Evolutionary conservation across 805 yeast species (phyloP).

Genomic region (Metschnikowia picachoensis): DNA sequence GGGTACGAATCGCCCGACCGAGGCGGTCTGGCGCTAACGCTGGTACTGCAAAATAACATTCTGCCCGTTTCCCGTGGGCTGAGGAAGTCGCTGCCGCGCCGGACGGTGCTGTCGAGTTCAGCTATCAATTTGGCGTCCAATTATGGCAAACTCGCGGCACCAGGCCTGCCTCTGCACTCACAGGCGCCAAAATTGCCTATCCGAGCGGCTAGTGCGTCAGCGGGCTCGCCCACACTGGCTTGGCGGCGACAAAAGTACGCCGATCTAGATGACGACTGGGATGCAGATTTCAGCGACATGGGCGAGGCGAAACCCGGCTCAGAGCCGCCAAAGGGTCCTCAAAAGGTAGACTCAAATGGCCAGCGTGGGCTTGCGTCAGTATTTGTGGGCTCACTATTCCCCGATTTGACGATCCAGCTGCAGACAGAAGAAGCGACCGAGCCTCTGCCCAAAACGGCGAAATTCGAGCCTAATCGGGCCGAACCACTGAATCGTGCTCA

Average conservation of each 20-base stretch:
- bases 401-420: conserved; percentile 32
- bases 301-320: conserved; percentile 17
- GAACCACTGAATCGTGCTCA: conserved; percentile 44
- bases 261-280: conserved; percentile 92
- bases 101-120: conserved; percentile 2
- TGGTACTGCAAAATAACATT: background rate
- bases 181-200: conserved; percentile 1
- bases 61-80: background rate
- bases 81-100: background rate
- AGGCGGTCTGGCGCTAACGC: conserved; percentile 10
- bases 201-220: conserved; percentile 7
- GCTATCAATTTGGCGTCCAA: background rate
- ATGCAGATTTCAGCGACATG: conserved; percentile 56
- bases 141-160: background rate
- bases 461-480: no score
- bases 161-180: background rate
- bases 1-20: conserved; percentile 18
- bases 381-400: conserved; percentile 34
- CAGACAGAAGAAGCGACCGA: background rate
- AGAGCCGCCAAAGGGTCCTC: background rate
- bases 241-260: conserved; percentile 37
- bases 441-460: no score
- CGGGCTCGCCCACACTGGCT: conserved; percentile 5
- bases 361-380: conserved; percentile 14
- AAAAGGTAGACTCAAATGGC: background rate